Evolutionary conservation across 192 early-diverging fungal genomes (phyloP).

Genomic region (Lunasporangiospora selenospora): DNA sequence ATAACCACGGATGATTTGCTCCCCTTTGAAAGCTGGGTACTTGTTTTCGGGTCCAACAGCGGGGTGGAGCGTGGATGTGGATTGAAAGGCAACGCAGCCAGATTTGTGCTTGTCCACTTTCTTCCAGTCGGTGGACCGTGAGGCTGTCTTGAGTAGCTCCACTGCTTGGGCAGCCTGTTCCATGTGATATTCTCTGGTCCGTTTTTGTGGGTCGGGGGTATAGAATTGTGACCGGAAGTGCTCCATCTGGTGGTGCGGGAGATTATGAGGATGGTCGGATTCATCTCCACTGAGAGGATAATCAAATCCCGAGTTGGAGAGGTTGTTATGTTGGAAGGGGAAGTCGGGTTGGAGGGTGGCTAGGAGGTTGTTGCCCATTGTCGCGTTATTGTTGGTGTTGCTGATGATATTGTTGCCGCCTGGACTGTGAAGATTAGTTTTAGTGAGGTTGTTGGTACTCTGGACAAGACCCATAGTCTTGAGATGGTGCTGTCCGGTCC

Average conservation of each 20-base stretch:
- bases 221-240: constrained; percentile 40
- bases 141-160: constrained; percentile 47
- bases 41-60: constrained; percentile 47
- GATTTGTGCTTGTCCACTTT: constrained; percentile 61
- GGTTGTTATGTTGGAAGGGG: neutral
- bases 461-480: constrained; percentile 26
- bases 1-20: constrained; percentile 55
- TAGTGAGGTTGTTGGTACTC: neutral
- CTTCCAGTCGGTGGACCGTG: constrained; percentile 53
- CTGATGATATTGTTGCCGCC: constrained; percentile 7
- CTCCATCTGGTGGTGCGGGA: constrained; percentile 23
- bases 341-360: neutral
- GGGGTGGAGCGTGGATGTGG: constrained; percentile 29
- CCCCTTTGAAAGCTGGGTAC: constrained; percentile 59
- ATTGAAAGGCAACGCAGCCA: constrained; percentile 54
- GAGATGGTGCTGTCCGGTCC: constrained; percentile 36
- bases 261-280: constrained; percentile 36
- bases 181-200: constrained; percentile 51
- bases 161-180: constrained; percentile 57
- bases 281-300: constrained; percentile 40
- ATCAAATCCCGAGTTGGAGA: constrained; percentile 6
- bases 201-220: constrained; percentile 30
- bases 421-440: neutral
- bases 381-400: constrained; percentile 2
- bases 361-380: too few species aligned